These are phyloP conservation scores for Pleoardoris graminearum DNA, from an alignment of 2,329 filamentous ascomycete genomes.

Conservation along the genomic window DNA sequence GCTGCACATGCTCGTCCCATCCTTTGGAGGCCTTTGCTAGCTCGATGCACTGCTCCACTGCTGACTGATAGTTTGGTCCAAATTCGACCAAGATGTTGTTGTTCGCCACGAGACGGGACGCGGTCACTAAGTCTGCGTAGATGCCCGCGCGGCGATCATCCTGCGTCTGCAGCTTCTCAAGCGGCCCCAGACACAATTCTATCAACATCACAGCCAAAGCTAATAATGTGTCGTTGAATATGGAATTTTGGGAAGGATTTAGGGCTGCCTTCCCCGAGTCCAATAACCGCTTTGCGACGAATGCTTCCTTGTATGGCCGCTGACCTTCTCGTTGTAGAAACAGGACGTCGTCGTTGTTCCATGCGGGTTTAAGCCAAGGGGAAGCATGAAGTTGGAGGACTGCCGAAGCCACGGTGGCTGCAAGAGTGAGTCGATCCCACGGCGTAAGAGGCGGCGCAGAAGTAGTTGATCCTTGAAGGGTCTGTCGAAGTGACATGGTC, in stretches of 20 bases:
- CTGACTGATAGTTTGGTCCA: neutral
- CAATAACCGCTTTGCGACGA: neutral
- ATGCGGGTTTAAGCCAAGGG: conserved; percentile 6
- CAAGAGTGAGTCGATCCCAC: conserved; percentile 4
- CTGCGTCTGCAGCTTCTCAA: conserved; percentile 5
- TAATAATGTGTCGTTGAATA: neutral
- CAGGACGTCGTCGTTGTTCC: conserved; percentile 1
- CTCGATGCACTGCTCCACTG: neutral
- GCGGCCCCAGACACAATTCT: conserved; percentile 6
- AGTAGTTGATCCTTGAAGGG: neutral
- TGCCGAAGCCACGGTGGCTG: conserved; percentile 4
- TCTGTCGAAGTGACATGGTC: conserved; percentile 5
- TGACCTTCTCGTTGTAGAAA: neutral
- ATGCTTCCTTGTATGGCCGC: neutral
- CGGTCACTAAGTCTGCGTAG: conserved; percentile 1
- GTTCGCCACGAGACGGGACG: neutral
- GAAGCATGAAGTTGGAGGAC: conserved; percentile 7
- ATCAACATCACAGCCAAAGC: conserved; percentile 1
- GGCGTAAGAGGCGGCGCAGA: neutral
- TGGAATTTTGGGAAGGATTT: neutral
- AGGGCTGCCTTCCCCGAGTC: neutral
- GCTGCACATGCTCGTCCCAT: conserved; percentile 5
- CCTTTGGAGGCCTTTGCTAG: conserved; percentile 1
- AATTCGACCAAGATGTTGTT: neutral
- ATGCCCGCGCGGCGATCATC: neutral